Conservation (phyloP, 1,284 basidiomycete genomes). For the Sanghuangporus sanghuang region DNA sequence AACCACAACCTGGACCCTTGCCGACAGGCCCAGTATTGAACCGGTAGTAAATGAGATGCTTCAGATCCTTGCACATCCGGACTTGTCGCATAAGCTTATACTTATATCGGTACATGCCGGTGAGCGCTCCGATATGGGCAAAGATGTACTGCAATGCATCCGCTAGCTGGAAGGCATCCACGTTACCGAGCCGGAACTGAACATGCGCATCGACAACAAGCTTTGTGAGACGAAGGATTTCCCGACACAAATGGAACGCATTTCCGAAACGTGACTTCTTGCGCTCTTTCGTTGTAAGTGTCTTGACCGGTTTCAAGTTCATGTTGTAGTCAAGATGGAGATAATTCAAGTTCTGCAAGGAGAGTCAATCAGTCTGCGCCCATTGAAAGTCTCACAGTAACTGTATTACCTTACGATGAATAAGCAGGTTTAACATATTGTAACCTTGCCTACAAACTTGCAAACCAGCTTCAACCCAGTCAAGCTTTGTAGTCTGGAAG, state of each 20-base stretch:
- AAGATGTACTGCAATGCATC: constrained; percentile 99
- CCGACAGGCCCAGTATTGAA: constrained; percentile 99
- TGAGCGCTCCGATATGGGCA: constrained; percentile 94
- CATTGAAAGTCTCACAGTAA: background rate
- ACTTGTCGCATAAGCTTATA: constrained; percentile 99
- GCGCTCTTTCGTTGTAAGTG: constrained; percentile 97
- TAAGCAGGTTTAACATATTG: constrained; percentile 98
- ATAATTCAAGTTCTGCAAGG: constrained; percentile 85
- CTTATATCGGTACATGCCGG: constrained; percentile 99
- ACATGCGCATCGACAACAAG: constrained; percentile 98
- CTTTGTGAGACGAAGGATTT: constrained; percentile 96
- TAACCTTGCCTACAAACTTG: constrained; percentile 99
- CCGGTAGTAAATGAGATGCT: constrained; percentile 95
- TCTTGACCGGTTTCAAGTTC: constrained; percentile 98
- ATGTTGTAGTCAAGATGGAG: constrained; percentile 91
- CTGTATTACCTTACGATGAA: constrained; percentile 84
- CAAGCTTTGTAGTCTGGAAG: constrained; percentile 96
- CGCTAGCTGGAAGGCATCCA: constrained; percentile 98
- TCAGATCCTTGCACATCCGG: constrained; percentile 98
- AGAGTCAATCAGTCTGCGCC: constrained; percentile 17
- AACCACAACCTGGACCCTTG: constrained; percentile 98
- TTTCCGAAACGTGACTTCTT: constrained; percentile 99
- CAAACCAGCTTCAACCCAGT: constrained; percentile 99
- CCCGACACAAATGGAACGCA: constrained; percentile 96
- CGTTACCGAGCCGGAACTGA: constrained; percentile 97